Conservation (phyloP, 2,329 filamentous ascomycete genomes). For the Neofusicoccum ribis region DNA sequence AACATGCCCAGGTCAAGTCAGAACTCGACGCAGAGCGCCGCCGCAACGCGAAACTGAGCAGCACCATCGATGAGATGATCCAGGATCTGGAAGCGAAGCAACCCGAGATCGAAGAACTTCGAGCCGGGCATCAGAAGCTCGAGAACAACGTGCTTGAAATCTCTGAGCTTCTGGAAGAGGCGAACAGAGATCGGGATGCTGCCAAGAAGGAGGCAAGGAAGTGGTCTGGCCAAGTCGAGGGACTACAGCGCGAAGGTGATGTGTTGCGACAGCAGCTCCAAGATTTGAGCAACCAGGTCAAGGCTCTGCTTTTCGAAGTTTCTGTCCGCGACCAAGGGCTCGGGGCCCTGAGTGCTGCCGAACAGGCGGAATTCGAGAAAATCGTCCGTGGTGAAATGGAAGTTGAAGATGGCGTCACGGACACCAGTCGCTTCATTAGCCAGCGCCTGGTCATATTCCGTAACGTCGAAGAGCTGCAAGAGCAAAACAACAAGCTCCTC, state of each 20-base stretch:
- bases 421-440: slow-evolving; percentile 86
- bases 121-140: slow-evolving; percentile 76
- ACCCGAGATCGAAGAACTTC: slow-evolving; percentile 84
- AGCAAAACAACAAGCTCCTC: slow-evolving; percentile 83
- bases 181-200: slow-evolving; percentile 75
- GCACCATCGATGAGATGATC: slow-evolving; percentile 82
- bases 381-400: slow-evolving; percentile 72
- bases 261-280: slow-evolving; percentile 84
- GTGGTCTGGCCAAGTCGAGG: slow-evolving; percentile 70
- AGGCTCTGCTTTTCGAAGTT: slow-evolving; percentile 84
- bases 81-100: slow-evolving; percentile 80
- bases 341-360: slow-evolving; percentile 68
- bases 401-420: slow-evolving; percentile 70
- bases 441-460: slow-evolving; percentile 89
- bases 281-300: slow-evolving; percentile 86
- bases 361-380: slow-evolving; percentile 73
- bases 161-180: slow-evolving; percentile 79
- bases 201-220: slow-evolving; percentile 78
- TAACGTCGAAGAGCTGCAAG: slow-evolving; percentile 78
- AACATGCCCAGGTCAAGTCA: slow-evolving; percentile 65
- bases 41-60: slow-evolving; percentile 70
- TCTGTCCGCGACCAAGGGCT: slow-evolving; percentile 79
- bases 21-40: slow-evolving; percentile 73
- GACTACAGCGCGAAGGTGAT: slow-evolving; percentile 64
- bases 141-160: slow-evolving; percentile 74